These are phyloP conservation scores for Dactylellina drechsleri DNA, from an alignment of 2,329 filamentous ascomycete genomes.

Conservation along the genomic window DNA sequence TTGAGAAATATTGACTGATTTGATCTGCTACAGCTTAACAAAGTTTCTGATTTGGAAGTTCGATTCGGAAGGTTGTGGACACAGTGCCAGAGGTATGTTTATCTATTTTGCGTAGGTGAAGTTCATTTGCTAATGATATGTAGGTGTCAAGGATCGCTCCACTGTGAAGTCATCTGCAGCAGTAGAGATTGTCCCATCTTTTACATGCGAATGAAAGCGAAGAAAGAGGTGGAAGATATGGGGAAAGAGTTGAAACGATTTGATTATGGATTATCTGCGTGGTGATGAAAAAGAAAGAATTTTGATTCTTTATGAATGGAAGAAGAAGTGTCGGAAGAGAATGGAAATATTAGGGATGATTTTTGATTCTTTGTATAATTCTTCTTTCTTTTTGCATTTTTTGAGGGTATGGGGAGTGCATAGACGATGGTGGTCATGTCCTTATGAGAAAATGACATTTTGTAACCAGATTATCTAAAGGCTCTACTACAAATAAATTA, in stretches of 20 bases:
- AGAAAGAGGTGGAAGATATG: constrained; percentile 96
- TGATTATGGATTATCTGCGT: constrained; percentile 82
- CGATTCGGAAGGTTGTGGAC: constrained; percentile 94
- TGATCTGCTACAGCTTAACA: constrained; percentile 67
- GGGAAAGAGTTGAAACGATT: constrained; percentile 90
- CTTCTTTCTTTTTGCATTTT: not conserved
- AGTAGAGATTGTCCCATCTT: constrained; percentile 98
- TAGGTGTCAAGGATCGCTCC: constrained; percentile 95
- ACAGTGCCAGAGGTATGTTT: constrained; percentile 81
- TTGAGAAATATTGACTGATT: constrained; percentile 1
- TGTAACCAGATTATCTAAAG: too few species aligned
- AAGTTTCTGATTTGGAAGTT: constrained; percentile 91
- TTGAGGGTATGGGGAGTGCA: too few species aligned
- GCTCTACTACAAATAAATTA: too few species aligned
- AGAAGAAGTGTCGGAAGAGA: not conserved
- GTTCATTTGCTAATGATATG: constrained; percentile 64
- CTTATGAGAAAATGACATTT: too few species aligned
- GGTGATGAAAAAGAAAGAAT: constrained; percentile 62
- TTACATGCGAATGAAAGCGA: constrained; percentile 99
- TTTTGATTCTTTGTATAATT: not conserved
- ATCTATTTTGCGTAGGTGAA: constrained; percentile 59
- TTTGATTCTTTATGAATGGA: not conserved
- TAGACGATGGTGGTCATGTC: too few species aligned
- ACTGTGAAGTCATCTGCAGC: constrained; percentile 97
- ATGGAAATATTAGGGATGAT: not conserved